Conservation (phyloP, 2,329 filamentous ascomycete genomes). For the Aspergillus proliferans region DNA sequence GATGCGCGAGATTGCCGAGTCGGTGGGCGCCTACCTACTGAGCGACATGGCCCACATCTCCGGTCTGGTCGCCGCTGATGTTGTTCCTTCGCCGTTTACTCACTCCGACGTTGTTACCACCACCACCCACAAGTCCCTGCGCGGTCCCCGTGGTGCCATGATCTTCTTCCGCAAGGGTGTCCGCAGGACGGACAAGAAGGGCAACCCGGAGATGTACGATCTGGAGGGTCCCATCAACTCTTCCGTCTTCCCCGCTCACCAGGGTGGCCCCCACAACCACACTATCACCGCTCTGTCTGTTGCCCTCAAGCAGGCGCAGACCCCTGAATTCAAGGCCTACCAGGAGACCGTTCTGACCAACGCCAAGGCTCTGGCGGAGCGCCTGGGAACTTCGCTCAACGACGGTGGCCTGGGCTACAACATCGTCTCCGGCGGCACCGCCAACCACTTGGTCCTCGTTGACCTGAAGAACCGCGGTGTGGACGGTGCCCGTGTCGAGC, state of each 20-base stretch:
- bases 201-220: conserved; percentile 85
- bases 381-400: conserved; percentile 64
- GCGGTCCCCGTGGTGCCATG: conserved; percentile 96
- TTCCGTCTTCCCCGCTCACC: conserved; percentile 97
- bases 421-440: conserved; percentile 89
- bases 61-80: conserved; percentile 83
- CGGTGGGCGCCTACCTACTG: conserved; percentile 86
- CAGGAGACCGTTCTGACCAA: conserved; percentile 89
- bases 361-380: conserved; percentile 78
- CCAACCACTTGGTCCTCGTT: conserved; percentile 94
- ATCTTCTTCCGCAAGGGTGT: conserved; percentile 99
- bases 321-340: conserved; percentile 86
- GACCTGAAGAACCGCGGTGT: conserved; percentile 83
- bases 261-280: conserved; percentile 98
- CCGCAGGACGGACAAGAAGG: conserved; percentile 83
- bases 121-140: conserved; percentile 97
- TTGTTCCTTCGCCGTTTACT: conserved; percentile 88
- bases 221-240: conserved; percentile 96
- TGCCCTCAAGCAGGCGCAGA: conserved; percentile 87
- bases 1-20: conserved; percentile 94
- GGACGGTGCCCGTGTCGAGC: conserved; percentile 88
- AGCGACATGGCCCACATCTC: conserved; percentile 99
- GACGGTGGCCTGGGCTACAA: conserved; percentile 73
- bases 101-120: conserved; percentile 96
- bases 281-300: conserved; percentile 96